Base-by-base conservation (phyloP, 768 basidiomycete genomes). In the Pleurotus platypus region DNA sequence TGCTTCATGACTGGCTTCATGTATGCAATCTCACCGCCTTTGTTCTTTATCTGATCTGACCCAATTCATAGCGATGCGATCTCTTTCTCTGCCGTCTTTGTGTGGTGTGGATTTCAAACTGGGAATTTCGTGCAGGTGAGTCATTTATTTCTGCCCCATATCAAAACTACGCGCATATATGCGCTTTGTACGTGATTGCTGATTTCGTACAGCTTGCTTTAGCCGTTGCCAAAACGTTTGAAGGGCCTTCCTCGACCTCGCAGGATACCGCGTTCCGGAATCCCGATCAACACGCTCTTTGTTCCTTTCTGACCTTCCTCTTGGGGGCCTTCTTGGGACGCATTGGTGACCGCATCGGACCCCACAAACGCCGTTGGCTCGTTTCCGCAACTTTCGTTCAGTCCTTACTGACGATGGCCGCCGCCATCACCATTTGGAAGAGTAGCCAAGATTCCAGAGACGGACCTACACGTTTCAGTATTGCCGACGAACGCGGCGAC, bases 91-190 rank as follows among this genome's bases (percentile, higher is more conserved):
- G 87, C 91, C 1, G 74, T 90, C 47, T 92, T 85, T 67, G 83
- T 92, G 11, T 93, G 91, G 89, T 89, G 86, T 69, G 90, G 86
- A 11, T 92, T 92, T 70, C 90, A 92, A 70, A 92, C 90, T 0
- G 90, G 88, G 48, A 90, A 90, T 66, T 83, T 83, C 61, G 77
- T 83, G 8, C 86, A 88, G 75, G 85, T 86, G 63, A 57, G 71
- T 62, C 20, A 20, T 51, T 4, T 60, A 46, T 47, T 27, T 45
- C 39, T 38, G 16, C 9, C 51, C 54, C 38, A 55, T 24, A 16
- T 48, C 35, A 56, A 60, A 38, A 22, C 30, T 3, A 43, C 27
- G 49, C 38, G 56, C 49, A 49, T 37, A 12, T 42, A 43, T 12
- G 22, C 35, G 35, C 46, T 15, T 27, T 8, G 46, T 26, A 59